Base-by-base conservation (phyloP, 116 monocot species). In the Trichopus zeylanicus region DNA sequence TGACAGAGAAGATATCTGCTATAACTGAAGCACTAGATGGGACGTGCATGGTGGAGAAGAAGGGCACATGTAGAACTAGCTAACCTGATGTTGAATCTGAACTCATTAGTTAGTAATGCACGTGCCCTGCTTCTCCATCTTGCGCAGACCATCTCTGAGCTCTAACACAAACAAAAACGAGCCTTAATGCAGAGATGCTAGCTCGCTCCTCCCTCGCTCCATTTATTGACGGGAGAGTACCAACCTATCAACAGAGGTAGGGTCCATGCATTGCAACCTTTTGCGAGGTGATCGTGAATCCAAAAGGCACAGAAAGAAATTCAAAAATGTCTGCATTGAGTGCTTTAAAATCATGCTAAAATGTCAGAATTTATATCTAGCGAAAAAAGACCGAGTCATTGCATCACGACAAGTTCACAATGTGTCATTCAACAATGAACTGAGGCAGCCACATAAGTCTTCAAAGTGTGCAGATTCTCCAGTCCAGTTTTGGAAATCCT, bases 61-160 rank as follows among this genome's bases (percentile, higher is more conserved):
- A 22, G 76, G 69, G 73, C 76, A 73, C 76, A 81, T 81, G 81
- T 68, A 81, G 52, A 73, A 76, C 68, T 48, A 68, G n/a, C 64
- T 29, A 73, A 53, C 62, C 46, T 46, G 34, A 61, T 6, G 55
- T 1, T 3, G 24, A 26, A 26, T 31, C 23, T 19, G 49, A 51
- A 26, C 10, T 3, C 7, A 47, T n/a, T 48, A 63, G 55, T 28
- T 30, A 67, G 78, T 51, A 59, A 59, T 73, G 78, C 78, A 78
- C 73, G 78, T 78, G 61, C 73, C 78, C 78, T 78, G 78, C 78
- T 73, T 78, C 78, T 78, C 78, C 78, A 78, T 73, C 78, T 18
- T 69, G 73, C 60, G 56, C 60, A 66, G 51, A 29, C 35, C 73
- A 73, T 69, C 79, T 79, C 24, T 1, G n/a, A 42, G 19, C 51